Evolutionary conservation across 192 early-diverging fungal species (phyloP).

Genomic region (Kickxella alabastrina): DNA sequence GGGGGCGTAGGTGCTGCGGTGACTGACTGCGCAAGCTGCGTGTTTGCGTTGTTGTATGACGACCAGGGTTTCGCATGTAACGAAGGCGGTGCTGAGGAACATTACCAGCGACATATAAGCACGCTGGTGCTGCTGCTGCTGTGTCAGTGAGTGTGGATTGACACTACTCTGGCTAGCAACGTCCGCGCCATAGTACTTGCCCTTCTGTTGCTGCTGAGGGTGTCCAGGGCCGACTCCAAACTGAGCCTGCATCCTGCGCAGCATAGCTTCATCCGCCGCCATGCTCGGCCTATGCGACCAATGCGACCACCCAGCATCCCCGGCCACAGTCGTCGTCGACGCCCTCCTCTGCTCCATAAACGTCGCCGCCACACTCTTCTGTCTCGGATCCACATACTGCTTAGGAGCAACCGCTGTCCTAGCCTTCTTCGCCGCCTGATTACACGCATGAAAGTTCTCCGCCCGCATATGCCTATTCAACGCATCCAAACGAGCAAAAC

Average conservation of each 20-base stretch:
- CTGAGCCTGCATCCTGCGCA: constrained; percentile 47
- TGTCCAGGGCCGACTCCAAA: constrained; percentile 24
- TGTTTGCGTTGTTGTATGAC: not conserved
- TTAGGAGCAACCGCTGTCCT: constrained; percentile 20
- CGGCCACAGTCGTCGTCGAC: constrained; percentile 22
- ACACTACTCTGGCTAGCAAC: not conserved
- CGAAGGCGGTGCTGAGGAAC: too few species aligned
- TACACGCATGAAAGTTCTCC: constrained; percentile 58
- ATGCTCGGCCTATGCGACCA: constrained; percentile 51
- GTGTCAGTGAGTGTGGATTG: constrained; percentile 1
- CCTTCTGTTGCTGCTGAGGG: not conserved
- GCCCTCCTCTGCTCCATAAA: constrained; percentile 38
- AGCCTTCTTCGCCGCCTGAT: constrained; percentile 54
- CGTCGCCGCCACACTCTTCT: constrained; percentile 23
- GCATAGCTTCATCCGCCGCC: constrained; percentile 51
- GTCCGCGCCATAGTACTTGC: not conserved
- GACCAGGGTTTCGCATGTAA: not conserved
- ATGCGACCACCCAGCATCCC: constrained; percentile 25
- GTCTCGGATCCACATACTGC: constrained; percentile 11
- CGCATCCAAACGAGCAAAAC: constrained; percentile 80
- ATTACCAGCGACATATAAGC: not conserved
- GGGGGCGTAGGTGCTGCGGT: not conserved
- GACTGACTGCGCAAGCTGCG: not conserved
- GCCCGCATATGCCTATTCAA: constrained; percentile 68
- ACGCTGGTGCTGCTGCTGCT: constrained; percentile 7